These are phyloP conservation scores for Calonectria naviculata DNA, from an alignment of 2,329 filamentous ascomycete genomes.

Conservation along the genomic window DNA sequence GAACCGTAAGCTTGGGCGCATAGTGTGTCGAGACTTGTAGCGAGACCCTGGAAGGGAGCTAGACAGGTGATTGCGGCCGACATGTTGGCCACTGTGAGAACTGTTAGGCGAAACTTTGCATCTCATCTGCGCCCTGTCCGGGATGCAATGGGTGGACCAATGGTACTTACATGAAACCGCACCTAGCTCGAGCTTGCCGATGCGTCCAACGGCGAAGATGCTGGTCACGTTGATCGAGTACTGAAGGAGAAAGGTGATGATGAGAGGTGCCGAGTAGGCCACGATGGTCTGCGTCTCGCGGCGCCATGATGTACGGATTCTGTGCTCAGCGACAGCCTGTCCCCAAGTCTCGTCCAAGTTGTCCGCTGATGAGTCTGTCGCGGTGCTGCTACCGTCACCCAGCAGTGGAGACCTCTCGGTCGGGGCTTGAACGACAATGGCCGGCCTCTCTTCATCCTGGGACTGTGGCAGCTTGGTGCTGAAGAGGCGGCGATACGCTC, in stretches of 20 bases:
- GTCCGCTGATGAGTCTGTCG: constrained; percentile 57
- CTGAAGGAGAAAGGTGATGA: constrained; percentile 79
- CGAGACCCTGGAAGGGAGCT: constrained; percentile 84
- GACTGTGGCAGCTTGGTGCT: constrained; percentile 62
- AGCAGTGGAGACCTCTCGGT: constrained; percentile 57
- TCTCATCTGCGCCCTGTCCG: neutral
- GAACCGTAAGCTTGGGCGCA: constrained; percentile 96
- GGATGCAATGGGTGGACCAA: neutral
- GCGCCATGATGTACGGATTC: constrained; percentile 91
- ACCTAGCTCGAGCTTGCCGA: constrained; percentile 72
- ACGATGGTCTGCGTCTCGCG: constrained; percentile 86
- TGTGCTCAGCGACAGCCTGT: constrained; percentile 82
- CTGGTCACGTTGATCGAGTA: constrained; percentile 87
- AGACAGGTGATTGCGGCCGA: constrained; percentile 83
- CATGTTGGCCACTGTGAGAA: constrained; percentile 68
- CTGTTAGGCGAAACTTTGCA: constrained; percentile 22
- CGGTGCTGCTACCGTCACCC: constrained; percentile 44
- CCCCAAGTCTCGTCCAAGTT: constrained; percentile 83
- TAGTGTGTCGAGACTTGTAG: constrained; percentile 90
- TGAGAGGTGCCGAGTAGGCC: constrained; percentile 76
- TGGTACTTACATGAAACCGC: constrained; percentile 53
- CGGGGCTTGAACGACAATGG: constrained; percentile 47
- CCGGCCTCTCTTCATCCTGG: constrained; percentile 53
- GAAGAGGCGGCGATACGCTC: constrained; percentile 61
- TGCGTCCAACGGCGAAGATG: constrained; percentile 81